Base-by-base conservation (phyloP, 441 rosid species). In the Manihot esculenta region DNA sequence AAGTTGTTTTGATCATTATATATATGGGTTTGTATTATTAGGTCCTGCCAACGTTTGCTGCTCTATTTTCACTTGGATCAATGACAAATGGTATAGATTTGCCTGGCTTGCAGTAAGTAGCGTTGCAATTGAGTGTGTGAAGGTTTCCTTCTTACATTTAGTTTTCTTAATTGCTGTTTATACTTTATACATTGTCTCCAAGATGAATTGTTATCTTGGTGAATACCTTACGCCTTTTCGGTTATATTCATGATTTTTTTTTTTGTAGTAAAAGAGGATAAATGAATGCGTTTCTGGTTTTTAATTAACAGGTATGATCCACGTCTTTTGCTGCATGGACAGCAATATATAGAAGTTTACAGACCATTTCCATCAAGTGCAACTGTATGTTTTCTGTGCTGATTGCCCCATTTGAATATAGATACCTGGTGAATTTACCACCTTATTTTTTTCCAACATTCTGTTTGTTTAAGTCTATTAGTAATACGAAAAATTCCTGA, bases 11-110 rank as follows among this genome's bases (percentile, higher is more conserved):
- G 60, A 48, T 2, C 38, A 33, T 54, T 21, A 0, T 54, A 38
- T 69, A 64, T 75, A 14, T 48, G 41, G 2, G 42, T 38, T 38
- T 38, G 42, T 30, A 30, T 7, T 38, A 35, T 62, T 74, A 93
- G 97, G 98, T 93, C 14, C 80, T 95, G 77, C 99, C 99, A 50
- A 93, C 99, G 57, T 87, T 93, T 89, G 84, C 89, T 76, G 79
- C 97, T 33, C 74, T 91, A 12, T 78, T 87, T 42, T 51, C 89
- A 0, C 80, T 77, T 69, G 82, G 77, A 14, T 47, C 81, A 64
- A 1, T 82, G 71, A 38, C 74, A 14, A 23, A 64, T 26, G 85
- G 80, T 53, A 23, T 72, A 41, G 58, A 54, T 65, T 74, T 91
- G 20, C 98, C 96, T 0, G 93, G 95, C 17, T 77, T 95, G 64